These are phyloP conservation scores for Stephania cephalantha DNA, from an alignment of 164 flowering plant genomes.

Conservation along the genomic window DNA sequence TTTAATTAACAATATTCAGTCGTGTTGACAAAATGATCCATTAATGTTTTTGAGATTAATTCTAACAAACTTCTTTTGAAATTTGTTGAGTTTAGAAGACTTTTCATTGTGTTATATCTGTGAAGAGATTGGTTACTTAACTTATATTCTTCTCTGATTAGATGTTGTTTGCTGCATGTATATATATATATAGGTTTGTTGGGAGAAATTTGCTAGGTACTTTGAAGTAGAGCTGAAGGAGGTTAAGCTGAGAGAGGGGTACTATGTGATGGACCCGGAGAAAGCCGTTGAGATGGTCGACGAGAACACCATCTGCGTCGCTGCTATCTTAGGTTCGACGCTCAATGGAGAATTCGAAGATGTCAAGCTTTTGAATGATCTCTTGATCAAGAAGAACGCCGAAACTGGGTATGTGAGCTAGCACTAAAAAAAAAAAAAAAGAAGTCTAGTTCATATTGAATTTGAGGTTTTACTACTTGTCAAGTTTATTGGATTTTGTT, in stretches of 20 bases:
- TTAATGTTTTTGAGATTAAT: too few relatives aligned
- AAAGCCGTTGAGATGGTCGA: slow-evolving; percentile 33
- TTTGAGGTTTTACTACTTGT: background rate
- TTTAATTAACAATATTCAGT: too few relatives aligned
- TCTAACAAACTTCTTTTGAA: too few relatives aligned
- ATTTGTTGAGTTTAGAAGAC: background rate
- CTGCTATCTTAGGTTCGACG: slow-evolving; percentile 31
- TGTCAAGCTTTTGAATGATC: slow-evolving; percentile 29
- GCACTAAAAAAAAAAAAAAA: background rate
- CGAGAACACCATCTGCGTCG: slow-evolving; percentile 32
- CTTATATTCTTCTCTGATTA: background rate
- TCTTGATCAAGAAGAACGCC: slow-evolving; percentile 24
- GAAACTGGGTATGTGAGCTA: slow-evolving; percentile 22
- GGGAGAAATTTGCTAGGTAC: slow-evolving; percentile 32
- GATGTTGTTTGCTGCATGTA: background rate
- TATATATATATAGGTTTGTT: slow-evolving; percentile 20
- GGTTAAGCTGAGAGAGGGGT: slow-evolving; percentile 26
- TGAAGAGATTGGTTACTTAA: too few relatives aligned
- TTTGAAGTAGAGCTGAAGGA: slow-evolving; percentile 30
- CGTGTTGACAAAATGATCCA: too few relatives aligned
- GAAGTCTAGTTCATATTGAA: background rate
- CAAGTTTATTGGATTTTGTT: too few relatives aligned
- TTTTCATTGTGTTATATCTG: background rate
- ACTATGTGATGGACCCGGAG: slow-evolving; percentile 31
- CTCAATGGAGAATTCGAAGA: slow-evolving; percentile 34